phyloP scores from a whole-genome alignment of 2,329 filamentous ascomycete species.

The Fusarium verticillioides region DNA sequence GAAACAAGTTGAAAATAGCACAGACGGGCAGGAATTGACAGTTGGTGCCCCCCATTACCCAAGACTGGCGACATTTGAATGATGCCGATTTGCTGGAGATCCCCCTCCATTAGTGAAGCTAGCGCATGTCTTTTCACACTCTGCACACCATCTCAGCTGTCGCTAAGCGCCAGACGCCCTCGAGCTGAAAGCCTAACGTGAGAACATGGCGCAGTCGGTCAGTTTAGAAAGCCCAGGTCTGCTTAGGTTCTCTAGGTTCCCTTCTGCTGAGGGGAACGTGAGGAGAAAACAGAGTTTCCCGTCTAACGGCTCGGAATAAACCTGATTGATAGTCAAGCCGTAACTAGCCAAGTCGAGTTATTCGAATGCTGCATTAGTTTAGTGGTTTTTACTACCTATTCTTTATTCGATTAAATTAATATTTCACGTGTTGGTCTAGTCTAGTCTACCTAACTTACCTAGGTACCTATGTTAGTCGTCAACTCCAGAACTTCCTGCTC shows the following conservation, averaged over 20 bases:
- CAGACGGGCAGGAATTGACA: neutral
- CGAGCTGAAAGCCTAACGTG: neutral
- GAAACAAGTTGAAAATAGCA: neutral
- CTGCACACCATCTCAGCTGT: constrained; percentile 36
- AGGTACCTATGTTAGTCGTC: neutral
- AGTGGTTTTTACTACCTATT: neutral
- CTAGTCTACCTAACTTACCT: neutral
- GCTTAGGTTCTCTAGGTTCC: neutral
- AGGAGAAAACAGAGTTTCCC: constrained; percentile 26
- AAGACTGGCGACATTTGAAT: constrained; percentile 19
- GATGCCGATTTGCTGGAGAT: constrained; percentile 26
- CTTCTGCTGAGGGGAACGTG: constrained; percentile 17
- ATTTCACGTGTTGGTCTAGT: constrained; percentile 18
- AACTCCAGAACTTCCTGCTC: neutral
- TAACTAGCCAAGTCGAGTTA: constrained; percentile 12
- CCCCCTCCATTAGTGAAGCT: constrained; percentile 22
- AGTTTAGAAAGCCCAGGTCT: neutral
- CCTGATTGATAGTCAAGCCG: neutral
- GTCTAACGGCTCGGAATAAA: constrained; percentile 7
- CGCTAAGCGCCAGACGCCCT: constrained; percentile 37
- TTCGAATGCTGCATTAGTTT: neutral
- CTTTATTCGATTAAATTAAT: constrained; percentile 8
- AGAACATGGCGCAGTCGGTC: constrained; percentile 9
- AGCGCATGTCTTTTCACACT: constrained; percentile 24
- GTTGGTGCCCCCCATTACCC: neutral